These are phyloP conservation scores for Colletotrichum sp. DNA, from an alignment of 2,329 filamentous ascomycete genomes.

Conservation along the genomic window DNA sequence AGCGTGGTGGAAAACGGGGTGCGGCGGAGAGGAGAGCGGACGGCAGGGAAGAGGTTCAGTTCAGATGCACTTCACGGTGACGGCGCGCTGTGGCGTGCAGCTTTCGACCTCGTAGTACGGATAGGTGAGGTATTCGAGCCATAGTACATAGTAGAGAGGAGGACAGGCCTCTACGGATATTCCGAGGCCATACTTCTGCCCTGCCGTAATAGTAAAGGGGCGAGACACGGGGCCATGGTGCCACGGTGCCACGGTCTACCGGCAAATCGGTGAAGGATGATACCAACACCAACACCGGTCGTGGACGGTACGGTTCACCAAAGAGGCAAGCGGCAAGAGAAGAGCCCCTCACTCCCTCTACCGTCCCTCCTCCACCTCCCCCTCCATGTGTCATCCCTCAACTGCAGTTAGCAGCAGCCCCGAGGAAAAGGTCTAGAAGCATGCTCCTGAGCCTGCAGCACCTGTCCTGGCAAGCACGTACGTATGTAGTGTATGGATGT, in stretches of 20 bases:
- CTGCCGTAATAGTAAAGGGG: background rate
- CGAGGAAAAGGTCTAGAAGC: slow-evolving; percentile 14
- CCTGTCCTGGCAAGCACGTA: background rate
- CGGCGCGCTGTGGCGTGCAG: background rate
- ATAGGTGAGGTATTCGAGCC: background rate
- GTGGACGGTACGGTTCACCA: background rate
- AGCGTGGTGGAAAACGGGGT: background rate
- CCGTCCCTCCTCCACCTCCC: background rate
- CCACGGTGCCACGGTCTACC: background rate
- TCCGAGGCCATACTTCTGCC: background rate
- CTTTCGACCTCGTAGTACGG: background rate
- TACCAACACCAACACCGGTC: background rate
- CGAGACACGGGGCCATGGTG: background rate
- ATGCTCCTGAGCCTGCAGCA: background rate
- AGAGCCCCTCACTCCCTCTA: background rate
- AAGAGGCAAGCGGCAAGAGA: background rate
- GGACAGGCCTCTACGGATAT: background rate
- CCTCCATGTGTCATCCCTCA: background rate
- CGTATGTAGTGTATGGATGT: background rate
- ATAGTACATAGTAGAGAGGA: background rate
- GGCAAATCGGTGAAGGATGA: background rate
- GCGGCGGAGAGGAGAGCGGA: background rate
- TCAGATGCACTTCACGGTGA: background rate
- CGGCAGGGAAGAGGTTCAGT: background rate
- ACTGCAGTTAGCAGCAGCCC: background rate